Evolutionary conservation across 78 protist genomes (phyloP).

Genomic region (Monocercomonoides exilis): DNA sequence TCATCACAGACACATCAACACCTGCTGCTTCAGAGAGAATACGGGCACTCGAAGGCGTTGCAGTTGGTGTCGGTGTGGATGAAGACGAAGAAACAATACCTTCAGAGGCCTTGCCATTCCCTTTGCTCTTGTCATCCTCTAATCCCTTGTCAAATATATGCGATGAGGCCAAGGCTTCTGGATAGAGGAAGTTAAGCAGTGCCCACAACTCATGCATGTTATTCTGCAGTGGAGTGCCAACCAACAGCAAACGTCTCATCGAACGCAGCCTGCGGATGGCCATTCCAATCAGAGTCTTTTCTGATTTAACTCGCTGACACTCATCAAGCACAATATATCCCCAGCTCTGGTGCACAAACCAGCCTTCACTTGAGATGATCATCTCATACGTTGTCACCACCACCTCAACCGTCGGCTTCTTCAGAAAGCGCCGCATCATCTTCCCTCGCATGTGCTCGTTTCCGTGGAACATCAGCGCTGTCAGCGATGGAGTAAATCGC

Average conservation of each 20-base stretch:
- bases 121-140: too few species aligned
- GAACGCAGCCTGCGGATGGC: constrained; percentile 23
- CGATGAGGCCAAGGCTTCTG: constrained; percentile 1
- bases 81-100: too few species aligned
- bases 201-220: constrained; percentile 39
- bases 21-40: not conserved
- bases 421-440: not conserved
- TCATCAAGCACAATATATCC: constrained; percentile 30
- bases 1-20: not conserved
- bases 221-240: constrained; percentile 27
- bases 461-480: constrained; percentile 37
- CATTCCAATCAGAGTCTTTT: constrained; percentile 16
- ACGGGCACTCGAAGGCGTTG: not conserved
- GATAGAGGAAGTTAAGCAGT: constrained; percentile 34
- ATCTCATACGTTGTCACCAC: constrained; percentile 45
- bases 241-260: not conserved
- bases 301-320: constrained; percentile 27
- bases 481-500: constrained; percentile 68
- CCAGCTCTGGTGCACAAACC: constrained; percentile 1
- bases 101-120: too few species aligned
- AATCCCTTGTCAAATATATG: not conserved
- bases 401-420: constrained; percentile 23
- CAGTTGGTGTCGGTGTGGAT: not conserved
- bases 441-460: constrained; percentile 18
- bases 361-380: constrained; percentile 18